Evolutionary conservation across 768 basidiomycete species (phyloP), one percentile per base, ranked within the genome.

Genomic region (Leucosporidium yakuticum): DNA sequence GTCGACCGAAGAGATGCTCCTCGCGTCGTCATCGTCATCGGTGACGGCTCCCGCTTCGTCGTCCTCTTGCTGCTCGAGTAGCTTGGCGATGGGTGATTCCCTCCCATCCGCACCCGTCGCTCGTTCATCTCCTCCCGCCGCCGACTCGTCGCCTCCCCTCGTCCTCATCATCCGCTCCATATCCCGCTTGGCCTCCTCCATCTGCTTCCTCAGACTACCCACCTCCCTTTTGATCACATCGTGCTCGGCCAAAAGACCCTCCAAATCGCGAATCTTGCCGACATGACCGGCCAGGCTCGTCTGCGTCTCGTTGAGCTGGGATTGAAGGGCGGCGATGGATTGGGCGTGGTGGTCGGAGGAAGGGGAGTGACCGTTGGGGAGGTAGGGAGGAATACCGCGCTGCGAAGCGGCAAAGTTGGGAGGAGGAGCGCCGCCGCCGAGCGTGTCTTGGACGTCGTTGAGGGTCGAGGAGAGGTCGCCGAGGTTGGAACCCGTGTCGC

Each of bases 401-500:
- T 0, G 69, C 71, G 65, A 69, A 76, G 63, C 70, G 60, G 60
- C 48, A 53, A 62, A 76, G 58, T 60, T 73, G 68, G 56, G 27
- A n/a, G 54, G 25, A 34, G 62, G 54, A 83, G 89, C 74, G 47
- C 85, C 83, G 4, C 95, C 95, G 44, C 89, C 88, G 8, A 99
- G 81, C 0, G 90, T 92, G 73, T 96, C 91, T 68, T 91, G 88
- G 54, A 97, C 90, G n/a, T 96, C 92, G 51, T 82, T 85, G 85
- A 99, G 90, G 6, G 89, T 83, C 19, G 84, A 84, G 21, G 85
- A 87, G 39, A 97, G 80, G 0, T 84, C 84, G 69, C 87, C 85
- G 5, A 99, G 81, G 76, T 98, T 94, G 0, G 87, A 83, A 20
- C 91, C 90, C 0, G 94, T 96, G 76, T 98, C 95, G 23, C 91